These are phyloP conservation scores for Apiospora malaysiana DNA, from an alignment of 2,329 filamentous ascomycete species.

Conservation along the genomic window DNA sequence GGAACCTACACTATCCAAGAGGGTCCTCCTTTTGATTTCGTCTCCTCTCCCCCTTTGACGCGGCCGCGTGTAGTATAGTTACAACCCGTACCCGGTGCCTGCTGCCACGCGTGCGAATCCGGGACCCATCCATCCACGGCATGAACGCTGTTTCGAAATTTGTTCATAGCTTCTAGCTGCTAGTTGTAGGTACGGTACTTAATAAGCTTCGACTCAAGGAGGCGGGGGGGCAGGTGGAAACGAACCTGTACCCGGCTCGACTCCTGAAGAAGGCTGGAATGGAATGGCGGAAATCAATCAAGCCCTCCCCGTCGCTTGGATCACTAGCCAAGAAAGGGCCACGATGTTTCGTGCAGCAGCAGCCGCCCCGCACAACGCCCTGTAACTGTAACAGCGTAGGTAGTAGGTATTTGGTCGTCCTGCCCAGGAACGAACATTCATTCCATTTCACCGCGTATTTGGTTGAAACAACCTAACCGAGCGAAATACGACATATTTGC, in stretches of 20 bases:
- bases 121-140: neutral
- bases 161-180: neutral
- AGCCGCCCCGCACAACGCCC: neutral
- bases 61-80: conserved; percentile 7
- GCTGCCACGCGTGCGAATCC: conserved; percentile 9
- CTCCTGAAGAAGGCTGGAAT: neutral
- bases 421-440: neutral
- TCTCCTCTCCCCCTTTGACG: neutral
- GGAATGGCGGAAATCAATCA: neutral
- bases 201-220: neutral
- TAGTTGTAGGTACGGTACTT: too few species aligned
- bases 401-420: neutral
- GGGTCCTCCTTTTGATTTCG: neutral
- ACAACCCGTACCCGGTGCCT: conserved; percentile 12
- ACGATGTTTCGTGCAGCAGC: conserved; percentile 11
- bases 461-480: conserved; percentile 11
- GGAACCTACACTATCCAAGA: neutral
- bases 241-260: neutral
- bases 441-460: neutral
- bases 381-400: neutral
- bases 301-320: neutral
- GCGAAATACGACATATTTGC: neutral
- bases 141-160: conserved; percentile 12
- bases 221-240: neutral
- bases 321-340: neutral